These are phyloP conservation scores for Neonectria hederae DNA, from an alignment of 2,329 filamentous ascomycete species.

Conservation along the genomic window DNA sequence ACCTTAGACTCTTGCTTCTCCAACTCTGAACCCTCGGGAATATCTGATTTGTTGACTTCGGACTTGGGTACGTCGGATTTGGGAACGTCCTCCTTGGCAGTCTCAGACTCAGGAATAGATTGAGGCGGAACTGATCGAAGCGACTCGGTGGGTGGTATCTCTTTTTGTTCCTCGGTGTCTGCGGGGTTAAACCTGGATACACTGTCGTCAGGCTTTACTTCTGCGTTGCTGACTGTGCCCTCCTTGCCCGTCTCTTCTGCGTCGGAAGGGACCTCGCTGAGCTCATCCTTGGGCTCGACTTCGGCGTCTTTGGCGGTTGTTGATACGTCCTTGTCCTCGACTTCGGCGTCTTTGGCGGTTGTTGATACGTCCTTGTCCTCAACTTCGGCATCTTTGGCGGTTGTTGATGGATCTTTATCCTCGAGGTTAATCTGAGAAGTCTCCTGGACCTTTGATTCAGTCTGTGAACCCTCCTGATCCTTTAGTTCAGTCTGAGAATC, in stretches of 20 bases:
- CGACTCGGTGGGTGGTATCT: neutral
- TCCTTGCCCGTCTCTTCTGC: conserved; percentile 32
- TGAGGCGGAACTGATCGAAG: neutral
- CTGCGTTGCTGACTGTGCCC: conserved; percentile 16
- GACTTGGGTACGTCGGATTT: conserved; percentile 7
- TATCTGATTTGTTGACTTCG: conserved; percentile 6
- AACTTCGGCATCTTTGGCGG: neutral
- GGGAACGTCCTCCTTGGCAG: neutral
- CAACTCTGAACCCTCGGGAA: neutral
- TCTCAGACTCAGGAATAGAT: neutral
- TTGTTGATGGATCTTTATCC: conserved; percentile 11
- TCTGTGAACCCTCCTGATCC: neutral
- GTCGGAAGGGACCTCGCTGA: conserved; percentile 24
- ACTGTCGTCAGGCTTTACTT: conserved; percentile 22
- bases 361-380: conserved; percentile 32
- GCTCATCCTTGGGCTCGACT: conserved; percentile 18
- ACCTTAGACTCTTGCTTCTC: neutral
- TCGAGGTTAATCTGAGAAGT: conserved; percentile 11
- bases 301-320: conserved; percentile 1
- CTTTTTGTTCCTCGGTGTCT: conserved; percentile 8
- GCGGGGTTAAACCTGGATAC: conserved; percentile 21
- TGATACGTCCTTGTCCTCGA: conserved; percentile 14
- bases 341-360: conserved; percentile 7
- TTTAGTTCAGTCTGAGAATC: neutral
- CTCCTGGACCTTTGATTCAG: neutral